Percentiles rank a stretch among this genome's conserved stretches.
Conservation (phyloP, 331 rosid species). For the Pyracantha coccinea region DNA sequence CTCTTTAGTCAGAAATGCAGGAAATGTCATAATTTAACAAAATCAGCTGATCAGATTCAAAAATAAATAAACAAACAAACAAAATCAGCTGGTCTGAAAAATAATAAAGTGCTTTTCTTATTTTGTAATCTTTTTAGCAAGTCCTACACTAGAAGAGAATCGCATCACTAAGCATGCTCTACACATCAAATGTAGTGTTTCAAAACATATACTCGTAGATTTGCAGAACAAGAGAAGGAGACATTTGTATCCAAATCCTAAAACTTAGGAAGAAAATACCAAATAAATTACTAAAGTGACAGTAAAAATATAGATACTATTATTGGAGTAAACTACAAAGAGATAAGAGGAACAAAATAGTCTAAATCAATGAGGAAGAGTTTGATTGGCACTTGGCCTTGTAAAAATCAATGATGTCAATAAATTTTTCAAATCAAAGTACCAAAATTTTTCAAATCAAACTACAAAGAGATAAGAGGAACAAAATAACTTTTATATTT, state of each 20-base stretch:
- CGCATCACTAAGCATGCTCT: no score
- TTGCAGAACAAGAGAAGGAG: background rate
- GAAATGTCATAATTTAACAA: no score
- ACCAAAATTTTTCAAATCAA: background rate
- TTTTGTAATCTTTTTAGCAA: no score
- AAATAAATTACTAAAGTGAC: background rate
- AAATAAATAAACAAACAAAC: no score
- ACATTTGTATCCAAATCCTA: background rate
- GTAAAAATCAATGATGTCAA: background rate
- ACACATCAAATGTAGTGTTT: background rate
- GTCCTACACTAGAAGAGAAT: no score
- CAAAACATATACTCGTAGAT: background rate
- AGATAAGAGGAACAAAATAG: background rate
- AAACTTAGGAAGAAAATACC: background rate
- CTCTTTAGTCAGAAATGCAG: no score
- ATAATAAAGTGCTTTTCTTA: no score
- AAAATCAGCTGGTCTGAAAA: no score
- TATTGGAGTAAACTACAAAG: background rate
- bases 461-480: no score
- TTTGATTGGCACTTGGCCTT: background rate
- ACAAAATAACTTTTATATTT: background rate
- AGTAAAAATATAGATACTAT: background rate
- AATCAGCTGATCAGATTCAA: no score
- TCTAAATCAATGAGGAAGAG: background rate
- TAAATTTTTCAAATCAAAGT: background rate